phyloP scores from a whole-genome alignment of 139 green algal genomes.

The Zygnema cylindricum region DNA sequence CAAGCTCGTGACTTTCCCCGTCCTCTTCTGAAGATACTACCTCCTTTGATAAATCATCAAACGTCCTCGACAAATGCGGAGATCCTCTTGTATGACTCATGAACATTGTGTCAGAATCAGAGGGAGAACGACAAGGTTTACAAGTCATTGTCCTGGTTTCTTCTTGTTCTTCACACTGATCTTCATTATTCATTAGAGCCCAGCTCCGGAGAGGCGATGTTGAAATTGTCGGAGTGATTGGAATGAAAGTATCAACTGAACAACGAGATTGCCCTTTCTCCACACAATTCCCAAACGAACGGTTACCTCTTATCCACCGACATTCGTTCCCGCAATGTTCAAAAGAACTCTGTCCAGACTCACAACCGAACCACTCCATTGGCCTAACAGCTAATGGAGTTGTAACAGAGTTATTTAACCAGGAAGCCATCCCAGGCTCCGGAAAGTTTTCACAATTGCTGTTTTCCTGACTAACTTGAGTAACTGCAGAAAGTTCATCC shows the following conservation, averaged over 20 bases:
- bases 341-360: too few relatives aligned
- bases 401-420: too few relatives aligned
- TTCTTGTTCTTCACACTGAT: neutral
- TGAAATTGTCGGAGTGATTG: neutral
- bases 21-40: neutral
- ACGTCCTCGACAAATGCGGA: neutral
- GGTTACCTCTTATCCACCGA: too few relatives aligned
- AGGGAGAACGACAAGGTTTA: neutral
- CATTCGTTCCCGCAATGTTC: too few relatives aligned
- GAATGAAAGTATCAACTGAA: neutral
- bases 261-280: neutral
- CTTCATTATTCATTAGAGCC: neutral
- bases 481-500: neutral
- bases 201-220: neutral
- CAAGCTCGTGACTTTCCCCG: neutral
- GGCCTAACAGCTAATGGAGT: too few relatives aligned
- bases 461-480: too few relatives aligned
- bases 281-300: neutral
- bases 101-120: neutral
- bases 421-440: too few relatives aligned
- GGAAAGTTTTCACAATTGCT: too few relatives aligned
- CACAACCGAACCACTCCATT: too few relatives aligned
- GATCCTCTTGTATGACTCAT: neutral
- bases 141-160: too few relatives aligned
- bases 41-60: neutral